Evolutionary conservation across 106 monocot species (phyloP), one percentile per base, ranked within the genome.

Genomic region (Agapanthus africanus): DNA sequence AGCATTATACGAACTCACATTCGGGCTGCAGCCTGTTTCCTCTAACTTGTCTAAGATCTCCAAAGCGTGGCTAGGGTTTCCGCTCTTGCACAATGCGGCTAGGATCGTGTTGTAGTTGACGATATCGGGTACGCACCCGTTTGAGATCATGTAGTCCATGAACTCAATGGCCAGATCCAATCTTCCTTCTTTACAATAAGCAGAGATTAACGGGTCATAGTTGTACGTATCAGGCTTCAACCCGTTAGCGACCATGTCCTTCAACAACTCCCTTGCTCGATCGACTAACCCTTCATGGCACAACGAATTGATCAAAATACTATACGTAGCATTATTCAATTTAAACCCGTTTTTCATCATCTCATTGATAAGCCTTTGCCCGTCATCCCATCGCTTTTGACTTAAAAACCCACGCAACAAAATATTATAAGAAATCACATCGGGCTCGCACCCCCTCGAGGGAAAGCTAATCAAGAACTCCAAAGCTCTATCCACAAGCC

Each of bases 61-160:
- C 62, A 83, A 1, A 3, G 90, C 90, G 3, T 85, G 69, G 2
- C 65, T 52, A 3, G 80, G 38, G 11, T 70, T 79, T 21, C 90
- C 90, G 19, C 46, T 76, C 90, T 76, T 90, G 73, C 90, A 90
- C 10, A 90, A 78, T 1, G 80, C 80, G 0, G 84, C 62, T 0
- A 90, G 66, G 30, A 90, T 74, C 0, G 90, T 83, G 76, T 85
- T 90, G 71, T 80, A 90, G 73, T 83, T 90, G 51, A 86, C 77
- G 16, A 90, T 81, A 23, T 90, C 90, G 0, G 85, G 89, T 4
- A 71, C 25, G 33, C 82, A 90, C n/a, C 90, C 85, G 7, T 74
- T 79, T 15, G 76, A 68, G 13, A 85, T 71, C 78, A 90, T 90
- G 61, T 52, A 65, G 50, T 83, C 85, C 78, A 86, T 64, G 71